A percentile compares a stretch with the other conserved stretches of the same genome.
These are phyloP conservation scores for Dictyophora rubrovolvata DNA, from an alignment of 768 basidiomycete genomes.

Conservation along the genomic window DNA sequence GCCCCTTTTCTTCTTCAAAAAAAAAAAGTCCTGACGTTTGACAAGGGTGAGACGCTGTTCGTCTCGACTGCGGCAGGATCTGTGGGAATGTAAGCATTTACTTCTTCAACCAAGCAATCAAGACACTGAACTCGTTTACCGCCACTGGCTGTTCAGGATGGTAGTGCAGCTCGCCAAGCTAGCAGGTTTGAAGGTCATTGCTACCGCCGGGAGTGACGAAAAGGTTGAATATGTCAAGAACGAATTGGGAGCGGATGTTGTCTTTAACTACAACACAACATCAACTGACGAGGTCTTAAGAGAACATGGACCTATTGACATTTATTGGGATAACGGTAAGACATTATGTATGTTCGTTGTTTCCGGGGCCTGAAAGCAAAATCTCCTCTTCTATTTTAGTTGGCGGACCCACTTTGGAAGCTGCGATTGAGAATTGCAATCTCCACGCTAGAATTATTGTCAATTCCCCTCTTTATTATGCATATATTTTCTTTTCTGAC, in stretches of 20 bases:
- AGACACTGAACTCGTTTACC: background rate
- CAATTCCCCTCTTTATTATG: slow-evolving; percentile 4
- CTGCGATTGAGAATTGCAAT: slow-evolving; percentile 38
- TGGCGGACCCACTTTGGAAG: slow-evolving; percentile 49
- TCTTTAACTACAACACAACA: slow-evolving; percentile 65
- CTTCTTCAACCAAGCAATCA: too few species aligned
- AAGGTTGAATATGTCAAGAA: slow-evolving; percentile 50
- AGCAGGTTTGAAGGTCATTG: slow-evolving; percentile 50
- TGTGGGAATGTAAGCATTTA: slow-evolving; percentile 21
- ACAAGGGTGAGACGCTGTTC: slow-evolving; percentile 25
- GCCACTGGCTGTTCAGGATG: slow-evolving; percentile 9
- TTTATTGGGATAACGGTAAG: slow-evolving; percentile 24
- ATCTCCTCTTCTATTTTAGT: slow-evolving; percentile 21
- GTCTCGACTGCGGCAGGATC: slow-evolving; percentile 26
- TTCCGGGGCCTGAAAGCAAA: background rate
- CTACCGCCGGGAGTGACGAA: slow-evolving; percentile 61
- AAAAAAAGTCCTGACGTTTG: background rate
- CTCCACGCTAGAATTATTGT: slow-evolving; percentile 38
- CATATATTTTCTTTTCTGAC: background rate
- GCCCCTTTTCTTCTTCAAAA: too few species aligned
- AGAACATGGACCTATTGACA: slow-evolving; percentile 47
- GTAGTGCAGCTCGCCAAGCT: slow-evolving; percentile 36
- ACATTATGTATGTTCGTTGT: background rate
- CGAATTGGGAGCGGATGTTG: slow-evolving; percentile 55
- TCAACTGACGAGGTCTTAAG: slow-evolving; percentile 40